A percentile compares a stretch with the other conserved stretches of the same genome.
These are phyloP conservation scores for Aspergillus ochraceus DNA, from an alignment of 2,329 filamentous ascomycete species.

Conservation along the genomic window DNA sequence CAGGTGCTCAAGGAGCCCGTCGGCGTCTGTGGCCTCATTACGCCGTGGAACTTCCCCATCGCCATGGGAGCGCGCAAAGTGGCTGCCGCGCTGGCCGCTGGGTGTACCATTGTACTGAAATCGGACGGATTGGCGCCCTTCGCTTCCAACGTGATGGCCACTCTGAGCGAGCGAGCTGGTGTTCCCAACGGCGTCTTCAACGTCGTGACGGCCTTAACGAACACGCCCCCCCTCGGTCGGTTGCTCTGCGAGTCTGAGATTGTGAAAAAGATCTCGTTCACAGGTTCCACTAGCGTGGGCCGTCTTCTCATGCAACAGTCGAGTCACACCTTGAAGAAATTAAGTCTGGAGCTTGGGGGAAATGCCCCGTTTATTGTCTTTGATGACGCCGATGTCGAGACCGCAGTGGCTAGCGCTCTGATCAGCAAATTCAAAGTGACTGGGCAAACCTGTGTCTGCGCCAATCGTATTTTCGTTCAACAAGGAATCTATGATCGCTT, in stretches of 20 bases:
- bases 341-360: conserved; percentile 85
- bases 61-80: conserved; percentile 50
- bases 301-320: conserved; percentile 85
- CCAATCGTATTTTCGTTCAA: conserved; percentile 55
- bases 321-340: conserved; percentile 74
- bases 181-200: conserved; percentile 86
- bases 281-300: conserved; percentile 65
- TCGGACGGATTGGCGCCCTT: conserved; percentile 86
- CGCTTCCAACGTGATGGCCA: conserved; percentile 77
- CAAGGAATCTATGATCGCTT: conserved; percentile 51
- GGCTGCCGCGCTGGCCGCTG: conserved; percentile 70
- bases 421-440: conserved; percentile 85
- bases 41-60: conserved; percentile 63
- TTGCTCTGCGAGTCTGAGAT: conserved; percentile 42
- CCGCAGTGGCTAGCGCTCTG: conserved; percentile 75
- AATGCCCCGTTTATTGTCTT: conserved; percentile 96
- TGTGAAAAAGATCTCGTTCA: conserved; percentile 92
- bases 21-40: conserved; percentile 64
- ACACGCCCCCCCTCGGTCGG: conserved; percentile 71
- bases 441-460: conserved; percentile 90
- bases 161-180: conserved; percentile 78
- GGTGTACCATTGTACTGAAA: conserved; percentile 88
- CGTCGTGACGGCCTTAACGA: conserved; percentile 72
- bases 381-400: conserved; percentile 76
- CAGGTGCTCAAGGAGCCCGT: conserved; percentile 63